Percentiles rank a stretch among this genome's conserved stretches.
Conservation (phyloP, 192 early-diverging fungal genomes). For the Backusella tuberculispora region DNA sequence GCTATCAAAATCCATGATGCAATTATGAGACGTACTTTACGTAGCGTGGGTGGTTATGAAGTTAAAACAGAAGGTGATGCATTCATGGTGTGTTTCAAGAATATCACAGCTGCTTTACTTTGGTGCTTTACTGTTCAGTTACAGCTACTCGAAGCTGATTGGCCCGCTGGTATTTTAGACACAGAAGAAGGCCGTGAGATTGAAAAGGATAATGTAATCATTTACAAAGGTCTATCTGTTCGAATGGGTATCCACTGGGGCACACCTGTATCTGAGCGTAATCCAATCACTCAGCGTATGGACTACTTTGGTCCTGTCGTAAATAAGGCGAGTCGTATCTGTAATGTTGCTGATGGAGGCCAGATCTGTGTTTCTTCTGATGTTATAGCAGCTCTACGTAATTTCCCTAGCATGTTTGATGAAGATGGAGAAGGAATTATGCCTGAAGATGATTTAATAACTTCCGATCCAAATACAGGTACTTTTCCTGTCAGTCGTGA, state of each 20-base stretch:
- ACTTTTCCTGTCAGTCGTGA: slow-evolving; percentile 27
- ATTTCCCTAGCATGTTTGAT: slow-evolving; percentile 34
- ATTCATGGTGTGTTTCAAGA: slow-evolving; percentile 91
- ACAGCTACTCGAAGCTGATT: slow-evolving; percentile 80
- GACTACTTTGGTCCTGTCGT: slow-evolving; percentile 97
- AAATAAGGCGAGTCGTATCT: slow-evolving; percentile 84
- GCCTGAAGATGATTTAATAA: not conserved
- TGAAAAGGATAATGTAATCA: slow-evolving; percentile 62
- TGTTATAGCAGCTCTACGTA: slow-evolving; percentile 48
- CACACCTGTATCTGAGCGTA: slow-evolving; percentile 83
- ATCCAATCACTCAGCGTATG: slow-evolving; percentile 90
- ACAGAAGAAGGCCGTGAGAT: slow-evolving; percentile 76
- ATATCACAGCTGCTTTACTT: slow-evolving; percentile 76
- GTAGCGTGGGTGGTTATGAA: slow-evolving; percentile 88
- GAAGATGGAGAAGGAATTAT: not conserved
- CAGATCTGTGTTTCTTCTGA: slow-evolving; percentile 89
- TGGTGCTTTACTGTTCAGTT: slow-evolving; percentile 91
- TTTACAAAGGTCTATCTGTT: slow-evolving; percentile 87
- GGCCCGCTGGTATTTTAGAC: slow-evolving; percentile 85
- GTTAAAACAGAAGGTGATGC: slow-evolving; percentile 97
- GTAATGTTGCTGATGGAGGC: slow-evolving; percentile 85
- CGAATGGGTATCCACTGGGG: slow-evolving; percentile 96
- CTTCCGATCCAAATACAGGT: slow-evolving; percentile 2
- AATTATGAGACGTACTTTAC: slow-evolving; percentile 81
- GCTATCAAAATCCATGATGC: slow-evolving; percentile 87